These are phyloP conservation scores for Leptodermis oblonga DNA, from an alignment of 257 asterid genomes.

Conservation along the genomic window DNA sequence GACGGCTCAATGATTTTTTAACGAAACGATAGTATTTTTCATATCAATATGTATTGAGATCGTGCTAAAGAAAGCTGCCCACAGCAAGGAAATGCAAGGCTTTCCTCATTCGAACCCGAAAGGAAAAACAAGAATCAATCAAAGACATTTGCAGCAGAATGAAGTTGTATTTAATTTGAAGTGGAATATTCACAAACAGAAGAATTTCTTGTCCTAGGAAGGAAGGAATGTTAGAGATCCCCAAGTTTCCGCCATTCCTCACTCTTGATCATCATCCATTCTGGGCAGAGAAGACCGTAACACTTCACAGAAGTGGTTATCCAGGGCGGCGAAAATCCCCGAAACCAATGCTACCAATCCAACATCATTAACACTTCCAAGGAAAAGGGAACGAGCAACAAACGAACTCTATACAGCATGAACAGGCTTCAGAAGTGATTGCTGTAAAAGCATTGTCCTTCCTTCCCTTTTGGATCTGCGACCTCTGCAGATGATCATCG, in stretches of 20 bases:
- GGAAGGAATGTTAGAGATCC: neutral
- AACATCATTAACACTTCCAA: neutral
- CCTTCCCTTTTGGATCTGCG: neutral
- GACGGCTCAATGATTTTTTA: no score
- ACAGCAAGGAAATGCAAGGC: no score
- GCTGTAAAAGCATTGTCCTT: neutral
- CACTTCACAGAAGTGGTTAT: no score
- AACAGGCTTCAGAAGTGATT: neutral
- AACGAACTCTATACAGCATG: neutral
- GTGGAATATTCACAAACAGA: neutral
- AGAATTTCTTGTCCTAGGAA: neutral
- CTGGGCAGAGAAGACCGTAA: no score
- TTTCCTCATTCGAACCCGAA: no score
- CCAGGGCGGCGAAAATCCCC: neutral
- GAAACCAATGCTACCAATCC: neutral
- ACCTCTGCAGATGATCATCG: neutral
- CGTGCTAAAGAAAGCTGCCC: no score
- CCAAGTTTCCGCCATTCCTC: neutral
- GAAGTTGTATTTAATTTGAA: neutral
- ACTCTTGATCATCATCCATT: no score
- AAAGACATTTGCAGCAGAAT: neutral
- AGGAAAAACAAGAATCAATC: neutral
- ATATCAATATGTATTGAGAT: no score
- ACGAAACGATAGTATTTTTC: no score
- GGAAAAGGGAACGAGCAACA: no score